Evolutionary conservation across 768 basidiomycete genomes (phyloP).

Genomic region (Russula earlei): DNA sequence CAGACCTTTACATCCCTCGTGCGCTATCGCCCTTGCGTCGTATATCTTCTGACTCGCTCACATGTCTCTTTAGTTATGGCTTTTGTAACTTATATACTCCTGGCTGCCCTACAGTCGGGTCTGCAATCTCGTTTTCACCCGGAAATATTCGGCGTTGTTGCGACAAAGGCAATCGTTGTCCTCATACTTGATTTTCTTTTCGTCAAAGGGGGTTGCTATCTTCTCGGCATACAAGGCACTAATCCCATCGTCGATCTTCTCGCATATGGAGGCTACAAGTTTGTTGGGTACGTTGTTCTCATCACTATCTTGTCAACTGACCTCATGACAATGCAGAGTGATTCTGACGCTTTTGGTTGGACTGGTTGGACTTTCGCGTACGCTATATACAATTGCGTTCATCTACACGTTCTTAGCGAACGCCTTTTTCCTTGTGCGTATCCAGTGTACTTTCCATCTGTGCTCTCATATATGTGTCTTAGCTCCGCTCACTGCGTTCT

Average conservation of each 20-base stretch:
- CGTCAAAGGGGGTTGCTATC: constrained; percentile 87
- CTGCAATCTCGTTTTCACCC: constrained; percentile 79
- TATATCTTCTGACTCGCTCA: neutral
- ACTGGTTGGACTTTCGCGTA: constrained; percentile 50
- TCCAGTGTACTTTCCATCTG: neutral
- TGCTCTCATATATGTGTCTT: constrained; percentile 6
- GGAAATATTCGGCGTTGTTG: constrained; percentile 76
- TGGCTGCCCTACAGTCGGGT: constrained; percentile 79
- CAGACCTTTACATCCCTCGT: constrained; percentile 96
- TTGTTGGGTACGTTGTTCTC: constrained; percentile 64
- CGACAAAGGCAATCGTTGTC: constrained; percentile 76
- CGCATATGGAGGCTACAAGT: constrained; percentile 95
- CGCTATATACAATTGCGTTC: constrained; percentile 64
- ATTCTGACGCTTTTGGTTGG: constrained; percentile 71
- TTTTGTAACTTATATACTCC: constrained; percentile 87
- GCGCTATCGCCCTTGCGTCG: constrained; percentile 17
- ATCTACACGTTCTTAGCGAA: constrained; percentile 82
- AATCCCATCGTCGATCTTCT: constrained; percentile 72
- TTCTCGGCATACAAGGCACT: constrained; percentile 74
- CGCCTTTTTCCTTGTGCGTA: constrained; percentile 83
- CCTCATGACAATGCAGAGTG: constrained; percentile 41
- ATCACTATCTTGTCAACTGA: neutral
- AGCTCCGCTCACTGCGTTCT: constrained; percentile 90
- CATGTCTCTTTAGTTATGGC: constrained; percentile 64
- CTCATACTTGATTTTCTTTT: constrained; percentile 82